Conservation (phyloP, 2,329 filamentous ascomycete genomes). For the Clonostachys rosea region DNA sequence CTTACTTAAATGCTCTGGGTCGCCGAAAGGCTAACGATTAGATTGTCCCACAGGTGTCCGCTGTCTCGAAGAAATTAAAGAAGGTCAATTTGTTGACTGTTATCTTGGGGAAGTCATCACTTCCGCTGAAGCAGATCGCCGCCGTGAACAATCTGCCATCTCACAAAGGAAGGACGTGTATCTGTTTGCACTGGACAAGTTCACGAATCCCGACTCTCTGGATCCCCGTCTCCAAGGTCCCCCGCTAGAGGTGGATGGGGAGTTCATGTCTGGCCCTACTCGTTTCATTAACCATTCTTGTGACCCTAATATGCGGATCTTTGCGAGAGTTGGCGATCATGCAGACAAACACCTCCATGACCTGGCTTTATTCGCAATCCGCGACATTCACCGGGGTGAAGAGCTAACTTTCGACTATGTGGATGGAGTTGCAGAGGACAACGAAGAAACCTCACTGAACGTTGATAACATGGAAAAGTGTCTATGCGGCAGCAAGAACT, state of each 20-base stretch:
- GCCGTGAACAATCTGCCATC: constrained; percentile 51
- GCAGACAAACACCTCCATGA: constrained; percentile 72
- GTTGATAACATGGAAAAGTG: constrained; percentile 51
- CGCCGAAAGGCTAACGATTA: too few species aligned
- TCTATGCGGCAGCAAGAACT: constrained; percentile 61
- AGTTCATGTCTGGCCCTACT: constrained; percentile 73
- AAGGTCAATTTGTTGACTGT: constrained; percentile 74
- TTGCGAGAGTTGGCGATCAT: constrained; percentile 73
- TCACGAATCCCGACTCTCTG: constrained; percentile 51
- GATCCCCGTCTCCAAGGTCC: constrained; percentile 51
- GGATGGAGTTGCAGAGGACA: constrained; percentile 53
- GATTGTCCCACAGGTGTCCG: constrained; percentile 46
- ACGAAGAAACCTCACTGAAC: constrained; percentile 32
- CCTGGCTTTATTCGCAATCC: constrained; percentile 69
- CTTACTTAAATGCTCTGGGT: too few species aligned
- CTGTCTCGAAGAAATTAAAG: constrained; percentile 57
- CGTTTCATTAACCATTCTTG: constrained; percentile 83
- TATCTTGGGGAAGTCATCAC: constrained; percentile 73
- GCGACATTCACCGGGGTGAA: constrained; percentile 58
- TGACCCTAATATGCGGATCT: constrained; percentile 74
- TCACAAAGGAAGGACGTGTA: constrained; percentile 70
- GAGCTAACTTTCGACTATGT: constrained; percentile 81
- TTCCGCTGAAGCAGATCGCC: constrained; percentile 56
- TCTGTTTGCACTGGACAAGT: constrained; percentile 79
- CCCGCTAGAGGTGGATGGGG: constrained; percentile 62